Evolutionary conservation across 2,329 filamentous ascomycete species (phyloP).

Genomic region (Ascosphaera apis): DNA sequence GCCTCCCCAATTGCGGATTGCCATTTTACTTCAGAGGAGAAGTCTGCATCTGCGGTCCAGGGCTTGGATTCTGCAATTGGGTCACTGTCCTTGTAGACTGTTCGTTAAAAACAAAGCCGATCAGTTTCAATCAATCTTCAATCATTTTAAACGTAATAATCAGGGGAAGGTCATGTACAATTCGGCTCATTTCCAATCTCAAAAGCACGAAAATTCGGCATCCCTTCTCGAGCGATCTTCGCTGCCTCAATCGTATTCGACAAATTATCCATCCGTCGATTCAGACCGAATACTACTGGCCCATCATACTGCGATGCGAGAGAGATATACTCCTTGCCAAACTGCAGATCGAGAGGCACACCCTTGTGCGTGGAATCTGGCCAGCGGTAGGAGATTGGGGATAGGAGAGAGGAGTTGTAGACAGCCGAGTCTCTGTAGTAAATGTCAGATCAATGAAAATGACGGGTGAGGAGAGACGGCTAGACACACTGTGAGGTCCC

Average conservation of each 20-base stretch:
- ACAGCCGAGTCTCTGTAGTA: background rate
- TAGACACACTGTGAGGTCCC: conserved; percentile 28
- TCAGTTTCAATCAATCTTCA: too few species aligned
- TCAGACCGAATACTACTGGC: conserved; percentile 15
- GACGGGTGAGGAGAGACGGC: background rate
- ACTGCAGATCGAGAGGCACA: background rate
- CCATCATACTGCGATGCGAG: background rate
- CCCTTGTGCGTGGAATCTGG: background rate
- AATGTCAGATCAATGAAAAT: too few species aligned
- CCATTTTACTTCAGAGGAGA: conserved; percentile 13
- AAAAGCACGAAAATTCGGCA: conserved; percentile 28
- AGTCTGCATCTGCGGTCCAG: conserved; percentile 14
- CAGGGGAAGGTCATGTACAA: conserved; percentile 15
- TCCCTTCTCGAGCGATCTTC: conserved; percentile 19
- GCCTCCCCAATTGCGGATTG: conserved; percentile 12
- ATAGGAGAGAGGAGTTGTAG: background rate
- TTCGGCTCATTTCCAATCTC: conserved; percentile 36
- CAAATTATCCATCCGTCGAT: conserved; percentile 29
- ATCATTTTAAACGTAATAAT: too few species aligned
- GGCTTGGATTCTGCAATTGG: conserved; percentile 9
- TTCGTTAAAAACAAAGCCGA: background rate
- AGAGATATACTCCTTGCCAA: background rate
- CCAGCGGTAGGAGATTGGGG: background rate
- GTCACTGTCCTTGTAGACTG: conserved; percentile 10
- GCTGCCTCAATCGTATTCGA: conserved; percentile 32